Evolutionary conservation across 306 rosid species (phyloP).

Genomic region (Malus orientalis): DNA sequence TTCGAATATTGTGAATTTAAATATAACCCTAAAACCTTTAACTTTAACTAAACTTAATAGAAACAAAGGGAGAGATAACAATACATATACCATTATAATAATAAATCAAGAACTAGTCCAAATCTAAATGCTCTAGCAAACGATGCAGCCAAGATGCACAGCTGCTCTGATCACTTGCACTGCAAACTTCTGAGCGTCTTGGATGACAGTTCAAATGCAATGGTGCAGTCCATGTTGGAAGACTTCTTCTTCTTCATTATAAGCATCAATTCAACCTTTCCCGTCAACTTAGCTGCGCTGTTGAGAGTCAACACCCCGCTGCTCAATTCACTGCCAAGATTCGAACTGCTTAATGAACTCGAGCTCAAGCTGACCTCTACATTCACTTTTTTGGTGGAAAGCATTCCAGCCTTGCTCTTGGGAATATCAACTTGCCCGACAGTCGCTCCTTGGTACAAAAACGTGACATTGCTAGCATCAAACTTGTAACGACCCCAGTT

Average conservation of each 20-base stretch:
- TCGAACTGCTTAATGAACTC: neutral
- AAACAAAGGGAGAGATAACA: too few species aligned
- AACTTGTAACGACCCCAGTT: slow-evolving; percentile 8
- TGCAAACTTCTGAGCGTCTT: neutral
- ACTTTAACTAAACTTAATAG: too few species aligned
- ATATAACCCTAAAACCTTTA: too few species aligned
- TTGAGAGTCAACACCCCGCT: neutral
- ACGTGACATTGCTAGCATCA: neutral
- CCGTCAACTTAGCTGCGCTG: neutral
- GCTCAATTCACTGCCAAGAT: neutral
- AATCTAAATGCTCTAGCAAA: too few species aligned
- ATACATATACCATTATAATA: too few species aligned
- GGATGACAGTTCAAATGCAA: neutral
- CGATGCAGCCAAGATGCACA: too few species aligned
- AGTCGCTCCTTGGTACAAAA: neutral
- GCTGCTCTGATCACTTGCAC: neutral
- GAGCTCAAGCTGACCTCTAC: neutral
- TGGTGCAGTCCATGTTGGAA: neutral
- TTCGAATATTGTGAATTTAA: too few species aligned
- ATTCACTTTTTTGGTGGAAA: neutral
- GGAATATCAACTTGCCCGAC: neutral
- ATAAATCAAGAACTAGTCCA: too few species aligned
- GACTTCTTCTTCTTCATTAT: slow-evolving; percentile 5
- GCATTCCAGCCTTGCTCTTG: neutral
- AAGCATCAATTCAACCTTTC: slow-evolving; percentile 10